phyloP scores from a whole-genome alignment of 2,329 filamentous ascomycete genomes.

The Malbranchea cinnamomea region DNA sequence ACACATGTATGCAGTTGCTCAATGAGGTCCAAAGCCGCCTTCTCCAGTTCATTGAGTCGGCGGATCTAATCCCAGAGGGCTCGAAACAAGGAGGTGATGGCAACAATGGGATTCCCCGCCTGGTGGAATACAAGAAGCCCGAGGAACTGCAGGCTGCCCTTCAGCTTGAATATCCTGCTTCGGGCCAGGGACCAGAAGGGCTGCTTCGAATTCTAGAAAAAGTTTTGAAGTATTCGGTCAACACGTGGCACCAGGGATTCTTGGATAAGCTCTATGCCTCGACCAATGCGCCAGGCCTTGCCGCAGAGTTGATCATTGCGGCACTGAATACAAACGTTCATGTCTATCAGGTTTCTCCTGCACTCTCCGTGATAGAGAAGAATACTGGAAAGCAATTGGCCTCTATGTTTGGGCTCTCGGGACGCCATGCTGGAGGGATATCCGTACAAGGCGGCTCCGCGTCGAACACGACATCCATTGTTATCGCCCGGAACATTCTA shows the following conservation, averaged over 20 bases:
- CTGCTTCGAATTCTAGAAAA: constrained; percentile 55
- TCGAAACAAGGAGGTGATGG: constrained; percentile 20
- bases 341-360: constrained; percentile 86
- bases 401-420: constrained; percentile 58
- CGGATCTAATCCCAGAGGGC: constrained; percentile 27
- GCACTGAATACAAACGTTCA: constrained; percentile 88
- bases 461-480: constrained; percentile 71
- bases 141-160: constrained; percentile 43
- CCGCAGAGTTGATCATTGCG: constrained; percentile 70
- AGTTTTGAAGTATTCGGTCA: constrained; percentile 74
- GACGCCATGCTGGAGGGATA: constrained; percentile 54
- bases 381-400: constrained; percentile 60
- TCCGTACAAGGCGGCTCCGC: constrained; percentile 67
- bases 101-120: constrained; percentile 41
- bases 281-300: constrained; percentile 74
- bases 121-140: constrained; percentile 50
- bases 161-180: constrained; percentile 36
- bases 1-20: constrained; percentile 17
- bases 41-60: constrained; percentile 30
- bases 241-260: constrained; percentile 98
- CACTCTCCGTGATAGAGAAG: constrained; percentile 77
- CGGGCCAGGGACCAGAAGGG: constrained; percentile 53
- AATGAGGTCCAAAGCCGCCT: constrained; percentile 29
- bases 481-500: constrained; percentile 74
- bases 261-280: constrained; percentile 89